Base-by-base conservation (phyloP, 2,329 filamentous ascomycete species). In the Epichloe sibirici region DNA sequence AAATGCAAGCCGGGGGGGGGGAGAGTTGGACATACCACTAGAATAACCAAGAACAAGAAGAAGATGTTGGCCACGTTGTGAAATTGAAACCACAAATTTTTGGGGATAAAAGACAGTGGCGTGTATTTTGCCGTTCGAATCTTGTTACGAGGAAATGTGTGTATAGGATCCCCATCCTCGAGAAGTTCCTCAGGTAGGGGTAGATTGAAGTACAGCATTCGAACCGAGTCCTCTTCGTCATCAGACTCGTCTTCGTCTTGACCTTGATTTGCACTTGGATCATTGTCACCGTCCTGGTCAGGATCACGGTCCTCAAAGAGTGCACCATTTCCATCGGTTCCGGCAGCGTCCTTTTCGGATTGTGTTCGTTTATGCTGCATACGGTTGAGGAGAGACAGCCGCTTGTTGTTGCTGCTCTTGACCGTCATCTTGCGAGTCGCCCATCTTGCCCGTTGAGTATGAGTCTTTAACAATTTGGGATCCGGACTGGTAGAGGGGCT, bases 51-150 rank as follows among this genome's bases (percentile, higher is more conserved):
- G 71, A 97, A 96, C 61, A 97, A 76, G 78, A 98, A 98, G 72
- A 97, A 98, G 51, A 97, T 85, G 69, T 98, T 98, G 65, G 93
- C 93, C 63, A 98, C 86, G 65, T 97, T 97, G 71, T 98, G 91
- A 66, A 98, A 97, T 69, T 98, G 94, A 58, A 95, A 88, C 82
- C 85, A 98, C 64, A 98, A 66, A 70, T 98, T 97, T 74, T 97
- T 97, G 13, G 93, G 93, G 31, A 98, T 69, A 70, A 98, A 98
- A 55, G 88, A 95, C 57, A 98, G 70, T 8, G 94, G 86, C 7
- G 93, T 98, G 69, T 98, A 98, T 71, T 97, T 98, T 55, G 93
- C 88, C 3, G 93, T 98, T 61, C 94, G 81, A 67, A 98, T 95
- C 76, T 98, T 98, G 75, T 98, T 98, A 59, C 91, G 79, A 48